These are phyloP conservation scores for Arthrinium puccinioides DNA, from an alignment of 2,329 filamentous ascomycete genomes.

Conservation along the genomic window DNA sequence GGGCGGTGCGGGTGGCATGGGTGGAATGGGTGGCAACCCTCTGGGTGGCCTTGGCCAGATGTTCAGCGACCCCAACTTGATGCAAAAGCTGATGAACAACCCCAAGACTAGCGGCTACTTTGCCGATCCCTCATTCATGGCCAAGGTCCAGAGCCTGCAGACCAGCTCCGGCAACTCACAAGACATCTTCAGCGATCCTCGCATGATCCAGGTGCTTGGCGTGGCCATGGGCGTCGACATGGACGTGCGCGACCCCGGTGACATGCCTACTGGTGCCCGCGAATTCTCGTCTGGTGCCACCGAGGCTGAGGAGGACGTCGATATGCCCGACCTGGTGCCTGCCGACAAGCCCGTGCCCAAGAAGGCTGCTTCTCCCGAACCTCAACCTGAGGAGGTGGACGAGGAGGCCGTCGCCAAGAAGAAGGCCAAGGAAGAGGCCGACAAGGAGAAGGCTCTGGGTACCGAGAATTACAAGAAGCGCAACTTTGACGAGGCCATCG, in stretches of 20 bases:
- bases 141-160: conserved; percentile 75
- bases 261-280: conserved; percentile 21
- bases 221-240: conserved; percentile 93
- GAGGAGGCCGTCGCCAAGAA: conserved; percentile 79
- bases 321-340: conserved; percentile 63
- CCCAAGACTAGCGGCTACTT: conserved; percentile 84
- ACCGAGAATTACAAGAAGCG: conserved; percentile 98
- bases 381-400: conserved; percentile 62
- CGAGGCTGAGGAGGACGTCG: conserved; percentile 63
- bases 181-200: conserved; percentile 77
- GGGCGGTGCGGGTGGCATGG: conserved; percentile 15
- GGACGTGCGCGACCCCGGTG: conserved; percentile 46
- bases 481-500: conserved; percentile 89
- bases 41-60: conserved; percentile 76
- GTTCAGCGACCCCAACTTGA: conserved; percentile 87
- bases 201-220: conserved; percentile 90
- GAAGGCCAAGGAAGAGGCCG: conserved; percentile 86
- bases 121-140: conserved; percentile 80
- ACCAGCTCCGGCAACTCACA: conserved; percentile 74
- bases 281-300: conserved; percentile 18
- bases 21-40: conserved; percentile 57
- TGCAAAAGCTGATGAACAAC: conserved; percentile 86
- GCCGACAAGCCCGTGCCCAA: conserved; percentile 44
- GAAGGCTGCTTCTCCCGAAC: conserved; percentile 47
- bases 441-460: conserved; percentile 89